Evolutionary conservation across 2,329 filamentous ascomycete species (phyloP).

Genomic region (Trichoderma sp.): DNA sequence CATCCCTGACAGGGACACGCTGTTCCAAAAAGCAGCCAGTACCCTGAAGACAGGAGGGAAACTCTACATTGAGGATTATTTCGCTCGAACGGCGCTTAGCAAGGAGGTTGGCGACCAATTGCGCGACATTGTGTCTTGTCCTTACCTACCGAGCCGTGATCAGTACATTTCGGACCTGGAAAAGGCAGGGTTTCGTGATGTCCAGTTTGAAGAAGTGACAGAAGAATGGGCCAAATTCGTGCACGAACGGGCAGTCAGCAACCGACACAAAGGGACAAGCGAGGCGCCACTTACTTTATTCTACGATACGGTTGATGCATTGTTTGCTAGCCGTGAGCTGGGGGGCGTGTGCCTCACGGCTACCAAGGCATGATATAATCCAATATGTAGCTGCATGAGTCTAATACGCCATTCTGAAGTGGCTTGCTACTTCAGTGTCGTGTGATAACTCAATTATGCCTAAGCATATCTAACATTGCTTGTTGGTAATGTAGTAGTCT

Average conservation of each 20-base stretch:
- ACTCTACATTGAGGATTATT: constrained; percentile 13
- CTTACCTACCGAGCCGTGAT: constrained; percentile 4
- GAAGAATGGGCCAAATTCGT: constrained; percentile 11
- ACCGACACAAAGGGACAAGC: not conserved
- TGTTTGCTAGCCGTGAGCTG: not conserved
- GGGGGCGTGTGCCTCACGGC: not conserved
- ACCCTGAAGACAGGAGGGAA: not conserved
- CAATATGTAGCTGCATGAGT: no score
- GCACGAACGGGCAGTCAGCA: not conserved
- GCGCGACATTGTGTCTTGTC: not conserved
- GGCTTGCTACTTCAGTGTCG: no score
- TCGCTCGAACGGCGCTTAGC: not conserved
- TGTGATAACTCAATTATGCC: no score
- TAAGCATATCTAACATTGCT: no score
- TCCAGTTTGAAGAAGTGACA: not conserved
- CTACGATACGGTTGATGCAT: constrained; percentile 5
- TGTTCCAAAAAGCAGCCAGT: constrained; percentile 6
- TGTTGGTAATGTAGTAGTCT: no score
- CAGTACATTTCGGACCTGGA: not conserved
- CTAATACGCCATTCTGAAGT: no score
- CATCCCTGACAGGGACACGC: not conserved
- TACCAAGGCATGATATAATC: not conserved
- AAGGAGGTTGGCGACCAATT: not conserved
- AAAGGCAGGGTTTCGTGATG: not conserved
- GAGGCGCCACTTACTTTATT: constrained; percentile 3